phyloP scores from a whole-genome alignment of 805 yeast species.

The Starmerella roubikii region DNA sequence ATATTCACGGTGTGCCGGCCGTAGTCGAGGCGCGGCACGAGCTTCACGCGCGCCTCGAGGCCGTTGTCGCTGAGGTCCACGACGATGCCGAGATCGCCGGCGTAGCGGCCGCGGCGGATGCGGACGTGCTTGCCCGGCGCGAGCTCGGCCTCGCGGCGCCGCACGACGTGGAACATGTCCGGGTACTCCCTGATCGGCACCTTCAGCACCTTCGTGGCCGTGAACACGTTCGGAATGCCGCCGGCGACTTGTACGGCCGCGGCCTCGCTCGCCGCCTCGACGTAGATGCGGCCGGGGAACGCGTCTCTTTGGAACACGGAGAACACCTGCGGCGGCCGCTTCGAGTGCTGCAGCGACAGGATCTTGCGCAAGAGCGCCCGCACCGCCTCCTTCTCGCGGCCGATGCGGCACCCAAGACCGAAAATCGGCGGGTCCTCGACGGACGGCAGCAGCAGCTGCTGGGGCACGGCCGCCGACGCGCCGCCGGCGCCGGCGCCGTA shows the following conservation, averaged over 20 bases:
- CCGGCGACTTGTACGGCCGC: slow-evolving; percentile 79
- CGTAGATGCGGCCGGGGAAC: slow-evolving; percentile 79
- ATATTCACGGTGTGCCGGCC: slow-evolving; percentile 36
- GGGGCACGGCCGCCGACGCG: slow-evolving; percentile 73
- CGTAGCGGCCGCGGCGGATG: slow-evolving; percentile 78
- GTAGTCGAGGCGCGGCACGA: slow-evolving; percentile 89
- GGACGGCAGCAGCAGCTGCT: slow-evolving; percentile 82
- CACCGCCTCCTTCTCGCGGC: slow-evolving; percentile 83
- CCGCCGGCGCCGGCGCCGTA: slow-evolving; percentile 54
- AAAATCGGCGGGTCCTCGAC: slow-evolving; percentile 93
- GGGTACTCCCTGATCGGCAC: slow-evolving; percentile 96
- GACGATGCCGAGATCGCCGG: slow-evolving; percentile 84
- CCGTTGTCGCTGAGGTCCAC: slow-evolving; percentile 91
- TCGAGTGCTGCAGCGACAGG: slow-evolving; percentile 58
- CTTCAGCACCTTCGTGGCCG: slow-evolving; percentile 50
- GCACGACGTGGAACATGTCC: slow-evolving; percentile 77
- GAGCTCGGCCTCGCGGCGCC: slow-evolving; percentile 72
- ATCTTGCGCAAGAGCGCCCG: slow-evolving; percentile 74
- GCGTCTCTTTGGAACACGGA: slow-evolving; percentile 91
- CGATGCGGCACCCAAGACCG: slow-evolving; percentile 88
- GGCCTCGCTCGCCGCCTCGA: slow-evolving; percentile 87
- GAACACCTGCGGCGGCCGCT: slow-evolving; percentile 66
- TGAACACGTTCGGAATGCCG: slow-evolving; percentile 79
- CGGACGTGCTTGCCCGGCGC: slow-evolving; percentile 90
- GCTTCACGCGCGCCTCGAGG: slow-evolving; percentile 80